phyloP scores from a whole-genome alignment of 352 stramenopile genomes.

The Poterioochromonas sp. region DNA sequence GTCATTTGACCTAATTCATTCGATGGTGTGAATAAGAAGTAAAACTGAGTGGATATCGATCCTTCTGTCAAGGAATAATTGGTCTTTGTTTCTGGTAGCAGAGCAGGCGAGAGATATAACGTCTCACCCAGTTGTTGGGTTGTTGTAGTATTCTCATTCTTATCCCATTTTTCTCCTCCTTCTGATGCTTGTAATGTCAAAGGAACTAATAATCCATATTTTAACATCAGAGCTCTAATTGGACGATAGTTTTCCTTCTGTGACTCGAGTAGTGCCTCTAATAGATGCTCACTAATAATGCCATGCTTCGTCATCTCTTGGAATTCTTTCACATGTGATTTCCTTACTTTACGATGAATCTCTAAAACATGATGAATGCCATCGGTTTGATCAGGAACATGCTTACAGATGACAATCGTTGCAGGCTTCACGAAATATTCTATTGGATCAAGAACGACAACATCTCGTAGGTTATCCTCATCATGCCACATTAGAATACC shows the following conservation, averaged over 20 bases:
- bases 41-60: background rate
- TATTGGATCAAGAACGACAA: conserved; percentile 18
- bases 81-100: background rate
- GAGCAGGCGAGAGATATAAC: background rate
- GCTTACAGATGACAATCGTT: too few relatives aligned
- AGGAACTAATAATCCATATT: background rate
- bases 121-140: too few relatives aligned
- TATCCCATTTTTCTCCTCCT: too few relatives aligned
- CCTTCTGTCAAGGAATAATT: background rate
- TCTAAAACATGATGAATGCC: background rate
- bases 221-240: background rate
- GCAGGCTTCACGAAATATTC: background rate
- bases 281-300: background rate
- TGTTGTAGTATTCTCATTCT: too few relatives aligned
- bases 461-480: background rate
- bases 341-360: background rate
- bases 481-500: background rate
- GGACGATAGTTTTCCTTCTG: background rate
- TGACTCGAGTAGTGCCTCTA: background rate
- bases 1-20: too few relatives aligned
- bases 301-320: background rate
- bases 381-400: too few relatives aligned
- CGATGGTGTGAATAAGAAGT: background rate
- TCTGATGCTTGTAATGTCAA: too few relatives aligned
- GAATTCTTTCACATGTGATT: background rate